Conservation (phyloP, 805 yeast species). For the Wickerhamiella sergipiensis region DNA sequence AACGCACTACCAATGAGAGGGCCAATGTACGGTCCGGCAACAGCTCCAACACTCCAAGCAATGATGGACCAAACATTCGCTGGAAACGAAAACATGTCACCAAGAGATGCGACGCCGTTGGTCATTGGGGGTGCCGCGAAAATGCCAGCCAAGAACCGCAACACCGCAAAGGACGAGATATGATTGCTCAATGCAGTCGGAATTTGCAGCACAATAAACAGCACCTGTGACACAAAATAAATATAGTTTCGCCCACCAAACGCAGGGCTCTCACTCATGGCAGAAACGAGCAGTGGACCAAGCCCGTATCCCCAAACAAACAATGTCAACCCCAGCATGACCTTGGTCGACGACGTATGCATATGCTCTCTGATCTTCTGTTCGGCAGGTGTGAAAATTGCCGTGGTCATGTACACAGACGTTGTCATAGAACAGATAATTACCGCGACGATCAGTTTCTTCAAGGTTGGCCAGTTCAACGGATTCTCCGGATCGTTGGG, state of each 20-base stretch:
- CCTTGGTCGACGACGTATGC: conserved; percentile 30
- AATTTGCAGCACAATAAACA: conserved; percentile 40
- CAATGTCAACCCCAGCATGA: conserved; percentile 38
- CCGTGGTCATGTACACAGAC: conserved; percentile 45
- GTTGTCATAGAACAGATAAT: conserved; percentile 34
- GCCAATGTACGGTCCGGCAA: conserved; percentile 42
- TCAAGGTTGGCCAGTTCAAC: conserved; percentile 37
- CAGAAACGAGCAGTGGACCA: conserved; percentile 43
- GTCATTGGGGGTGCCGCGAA: conserved; percentile 44
- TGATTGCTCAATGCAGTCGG: conserved; percentile 40
- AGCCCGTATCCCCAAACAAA: conserved; percentile 49
- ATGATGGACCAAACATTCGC: conserved; percentile 35
- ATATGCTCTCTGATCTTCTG: conserved; percentile 32
- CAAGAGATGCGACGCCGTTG: conserved; percentile 45
- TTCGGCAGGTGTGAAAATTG: conserved; percentile 45
- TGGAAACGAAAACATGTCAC: conserved; percentile 34
- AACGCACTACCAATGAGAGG: conserved; percentile 45
- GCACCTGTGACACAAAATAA: conserved; percentile 33
- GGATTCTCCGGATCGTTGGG: conserved; percentile 31
- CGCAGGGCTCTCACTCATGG: conserved; percentile 36
- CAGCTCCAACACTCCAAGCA: conserved; percentile 41
- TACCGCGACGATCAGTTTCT: conserved; percentile 29
- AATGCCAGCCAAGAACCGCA: conserved; percentile 41
- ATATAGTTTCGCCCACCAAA: conserved; percentile 37
- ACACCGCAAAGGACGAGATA: conserved; percentile 36